Evolutionary conservation across 2,329 filamentous ascomycete genomes (phyloP), one percentile per base, ranked within the genome.

Genomic region (Ceratocystis diversiconidia): DNA sequence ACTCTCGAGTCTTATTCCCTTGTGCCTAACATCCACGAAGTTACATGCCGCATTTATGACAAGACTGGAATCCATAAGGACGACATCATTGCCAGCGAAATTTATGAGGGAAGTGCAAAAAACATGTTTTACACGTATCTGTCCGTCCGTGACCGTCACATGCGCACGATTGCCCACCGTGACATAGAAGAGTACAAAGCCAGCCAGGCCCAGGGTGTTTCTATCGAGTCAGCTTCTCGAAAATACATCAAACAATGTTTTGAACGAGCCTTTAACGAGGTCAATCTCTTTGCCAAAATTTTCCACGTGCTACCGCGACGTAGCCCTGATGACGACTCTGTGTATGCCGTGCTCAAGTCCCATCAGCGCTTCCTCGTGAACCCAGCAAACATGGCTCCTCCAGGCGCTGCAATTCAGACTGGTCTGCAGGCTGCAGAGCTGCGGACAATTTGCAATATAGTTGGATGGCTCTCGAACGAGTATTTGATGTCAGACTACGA

Each of bases 191-290:
- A 77, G n/a, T 83, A 82, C 70, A 78, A 77, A 55, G 44, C 43
- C 5, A 79, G 78, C 65, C 81, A 83, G 67, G 73, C 74, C 32
- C 83, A 80, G 67, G 77, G 74, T 7, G 70, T 74, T 0, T 80
- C 79, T 1, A 70, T 79, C 1, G 82, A 85, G 70, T 82, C 81
- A 1, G 82, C 81, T 3, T 78, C 78, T 15, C 77, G 82, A 32
- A 84, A 82, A 69, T 82, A 79, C 65, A 77, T 85, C 68, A 85
- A 85, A 71, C 82, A 85, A 71, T 79, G 76, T 64, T 84, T 84
- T 65, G 82, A 85, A 70, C 78, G 81, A 30, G 78, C 82, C 1
- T 82, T 79, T 69, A 79, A 80, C 66, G 82, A 85, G 70, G 76
- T 79, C 30, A 75, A 73, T 22, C 72, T 85, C 2, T 83, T 85